Percentiles rank a stretch among this genome's conserved stretches.
These are phyloP conservation scores for Boletus semigastroideus DNA, from an alignment of 1,284 basidiomycete genomes.

Conservation along the genomic window DNA sequence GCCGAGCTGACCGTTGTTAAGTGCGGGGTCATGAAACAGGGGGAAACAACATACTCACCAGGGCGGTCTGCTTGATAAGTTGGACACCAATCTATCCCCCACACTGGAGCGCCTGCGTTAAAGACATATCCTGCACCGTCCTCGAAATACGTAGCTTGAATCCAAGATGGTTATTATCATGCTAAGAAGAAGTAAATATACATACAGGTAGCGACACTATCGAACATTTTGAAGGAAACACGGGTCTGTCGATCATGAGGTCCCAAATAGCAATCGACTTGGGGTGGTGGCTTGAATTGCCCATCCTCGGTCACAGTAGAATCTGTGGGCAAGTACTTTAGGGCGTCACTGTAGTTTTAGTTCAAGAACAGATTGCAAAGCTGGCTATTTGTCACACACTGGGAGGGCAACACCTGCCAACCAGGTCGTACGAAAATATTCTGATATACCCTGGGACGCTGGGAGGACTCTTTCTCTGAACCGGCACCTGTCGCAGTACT, in stretches of 20 bases:
- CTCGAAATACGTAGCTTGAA: conserved; percentile 41
- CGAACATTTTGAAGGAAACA: conserved; percentile 53
- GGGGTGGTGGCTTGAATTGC: conserved; percentile 47
- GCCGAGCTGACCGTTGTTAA: conserved; percentile 41
- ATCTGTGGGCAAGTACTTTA: conserved; percentile 57
- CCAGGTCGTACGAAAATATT: conserved; percentile 42
- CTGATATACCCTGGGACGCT: conserved; percentile 59
- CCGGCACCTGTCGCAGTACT: conserved; percentile 34
- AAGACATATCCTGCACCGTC: conserved; percentile 60
- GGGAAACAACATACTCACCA: conserved; percentile 39
- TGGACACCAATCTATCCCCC: conserved; percentile 91
- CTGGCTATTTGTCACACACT: conserved; percentile 43
- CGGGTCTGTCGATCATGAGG: conserved; percentile 51
- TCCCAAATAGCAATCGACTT: conserved; percentile 63
- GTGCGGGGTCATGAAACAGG: background rate
- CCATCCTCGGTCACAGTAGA: conserved; percentile 46
- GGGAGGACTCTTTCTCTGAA: conserved; percentile 42
- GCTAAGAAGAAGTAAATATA: conserved; percentile 39
- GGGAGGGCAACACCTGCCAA: conserved; percentile 44
- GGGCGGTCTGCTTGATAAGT: conserved; percentile 59
- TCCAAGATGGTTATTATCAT: background rate
- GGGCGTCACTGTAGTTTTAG: conserved; percentile 46
- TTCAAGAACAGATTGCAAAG: conserved; percentile 3
- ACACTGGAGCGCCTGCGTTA: conserved; percentile 82
- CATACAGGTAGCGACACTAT: conserved; percentile 57